Base-by-base conservation (phyloP, 2,329 filamentous ascomycete species). In the Xylaria sp. region DNA sequence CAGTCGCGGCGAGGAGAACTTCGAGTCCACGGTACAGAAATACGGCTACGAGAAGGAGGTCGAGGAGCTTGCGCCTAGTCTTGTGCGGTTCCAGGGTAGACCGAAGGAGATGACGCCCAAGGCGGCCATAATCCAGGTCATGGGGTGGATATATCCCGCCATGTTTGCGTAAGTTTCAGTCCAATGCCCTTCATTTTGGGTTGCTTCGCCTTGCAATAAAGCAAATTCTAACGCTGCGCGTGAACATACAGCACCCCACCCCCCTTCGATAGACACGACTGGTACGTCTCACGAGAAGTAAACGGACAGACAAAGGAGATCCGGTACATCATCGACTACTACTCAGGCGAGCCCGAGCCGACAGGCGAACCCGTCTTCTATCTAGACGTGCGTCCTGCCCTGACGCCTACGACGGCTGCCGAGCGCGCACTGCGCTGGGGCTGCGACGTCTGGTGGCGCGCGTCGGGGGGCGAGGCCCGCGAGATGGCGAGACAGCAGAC, bases 301-400 rank as follows among this genome's bases (percentile, higher is more conserved):
- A 85, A 90, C 62, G 93, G 92, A 32, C 79, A 90, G 66, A 85
- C 84, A 75, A 91, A 90, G 78, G 91, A 97, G 83, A 85, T 97
- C 53, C 89, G 96, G 75, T 99, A 99, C 79, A 89, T 99, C 64
- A 99, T 99, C 78, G 96, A 99, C 80, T 98, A 97, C 81, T 98
- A 98, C 80, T 91, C 91, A 39, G 95, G 90, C 6, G 90, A 90
- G 28, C 91, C 92, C 1, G 93, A 97, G 76, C 89, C 91, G 2
- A 92, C 89, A 0, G 96, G 94, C 36, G 93, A 97, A 78, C 95
- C 96, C 2, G 94, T 98, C 7, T 99, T 99, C 83, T 97, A 90
- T 79, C 88, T 99, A 63, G 96, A 99, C 77, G 96, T 99, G 23
- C 87, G 96, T 70, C 96, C 96, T 1, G 96, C 96, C 3, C 82